A percentile compares a stretch with the other conserved stretches of the same genome.
Conservation (phyloP, 495 filamentous ascomycete species). For the Ramalina intermedia region DNA sequence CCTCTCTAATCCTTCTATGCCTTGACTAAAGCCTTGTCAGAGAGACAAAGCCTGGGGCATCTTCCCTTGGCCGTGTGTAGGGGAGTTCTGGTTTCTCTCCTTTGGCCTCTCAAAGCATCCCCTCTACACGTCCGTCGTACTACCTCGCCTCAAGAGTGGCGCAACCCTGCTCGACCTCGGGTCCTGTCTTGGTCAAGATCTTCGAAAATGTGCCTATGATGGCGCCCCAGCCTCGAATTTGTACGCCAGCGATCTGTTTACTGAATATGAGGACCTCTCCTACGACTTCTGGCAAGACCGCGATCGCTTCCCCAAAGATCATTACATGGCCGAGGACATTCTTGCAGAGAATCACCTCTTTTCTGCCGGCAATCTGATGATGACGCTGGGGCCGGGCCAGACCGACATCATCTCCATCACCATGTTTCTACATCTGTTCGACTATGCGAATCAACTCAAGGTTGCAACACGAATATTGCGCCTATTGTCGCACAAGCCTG, state of each 20-base stretch:
- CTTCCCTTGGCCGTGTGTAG: slow-evolving; percentile 27
- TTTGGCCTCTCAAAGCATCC: slow-evolving; percentile 17
- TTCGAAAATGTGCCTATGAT: slow-evolving; percentile 16
- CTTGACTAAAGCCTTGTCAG: neutral
- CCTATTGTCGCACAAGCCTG: slow-evolving; percentile 13
- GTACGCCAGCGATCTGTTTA: slow-evolving; percentile 14
- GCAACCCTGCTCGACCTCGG: slow-evolving; percentile 15
- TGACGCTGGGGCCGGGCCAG: slow-evolving; percentile 10
- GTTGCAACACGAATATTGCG: slow-evolving; percentile 14
- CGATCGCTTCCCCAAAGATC: slow-evolving; percentile 6
- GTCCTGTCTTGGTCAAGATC: slow-evolving; percentile 17
- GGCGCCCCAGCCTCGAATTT: slow-evolving; percentile 12
- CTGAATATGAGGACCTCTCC: slow-evolving; percentile 13
- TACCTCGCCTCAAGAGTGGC: slow-evolving; percentile 11
- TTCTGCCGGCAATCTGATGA: slow-evolving; percentile 11
- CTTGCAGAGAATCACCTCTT: slow-evolving; percentile 12
- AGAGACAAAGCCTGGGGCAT: slow-evolving; percentile 18
- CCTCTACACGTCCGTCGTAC: slow-evolving; percentile 12
- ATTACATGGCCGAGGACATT: slow-evolving; percentile 15
- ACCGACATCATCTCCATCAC: slow-evolving; percentile 15
- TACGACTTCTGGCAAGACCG: slow-evolving; percentile 14
- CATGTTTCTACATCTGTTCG: slow-evolving; percentile 18
- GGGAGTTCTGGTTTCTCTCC: slow-evolving; percentile 26
- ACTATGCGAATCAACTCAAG: slow-evolving; percentile 15
- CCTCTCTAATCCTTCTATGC: neutral